Evolutionary conservation across 257 asterid species (phyloP).

Genomic region (Solanum piurae): DNA sequence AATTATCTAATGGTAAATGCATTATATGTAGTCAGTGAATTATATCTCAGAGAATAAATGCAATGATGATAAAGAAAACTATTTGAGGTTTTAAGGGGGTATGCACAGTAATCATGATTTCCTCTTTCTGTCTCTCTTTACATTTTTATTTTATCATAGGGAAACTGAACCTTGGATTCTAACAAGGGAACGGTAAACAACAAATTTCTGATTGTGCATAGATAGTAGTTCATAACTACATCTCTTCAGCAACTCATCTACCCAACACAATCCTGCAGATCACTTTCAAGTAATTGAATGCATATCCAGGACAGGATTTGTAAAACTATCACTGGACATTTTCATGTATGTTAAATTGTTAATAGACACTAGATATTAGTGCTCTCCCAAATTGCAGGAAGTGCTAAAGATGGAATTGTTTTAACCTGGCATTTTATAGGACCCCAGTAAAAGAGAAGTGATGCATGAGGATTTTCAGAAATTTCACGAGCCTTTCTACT

Average conservation of each 20-base stretch:
- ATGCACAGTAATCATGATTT: neutral
- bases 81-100: neutral
- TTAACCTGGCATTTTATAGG: slow-evolving; percentile 65
- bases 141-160: neutral
- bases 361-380: neutral
- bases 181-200: neutral
- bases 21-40: neutral
- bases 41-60: neutral
- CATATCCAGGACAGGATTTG: neutral
- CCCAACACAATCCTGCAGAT: neutral
- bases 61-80: neutral
- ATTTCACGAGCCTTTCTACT: slow-evolving; percentile 63
- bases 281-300: neutral
- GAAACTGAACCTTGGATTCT: neutral
- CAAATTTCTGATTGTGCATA: neutral
- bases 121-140: neutral
- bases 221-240: neutral
- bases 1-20: neutral
- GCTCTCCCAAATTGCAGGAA: neutral
- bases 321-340: neutral
- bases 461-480: slow-evolving; percentile 65
- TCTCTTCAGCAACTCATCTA: neutral
- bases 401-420: neutral
- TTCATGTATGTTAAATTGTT: neutral
- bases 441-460: slow-evolving; percentile 70